phyloP scores from a whole-genome alignment of 345 rosid genomes.

The Erucastrum elatum region DNA sequence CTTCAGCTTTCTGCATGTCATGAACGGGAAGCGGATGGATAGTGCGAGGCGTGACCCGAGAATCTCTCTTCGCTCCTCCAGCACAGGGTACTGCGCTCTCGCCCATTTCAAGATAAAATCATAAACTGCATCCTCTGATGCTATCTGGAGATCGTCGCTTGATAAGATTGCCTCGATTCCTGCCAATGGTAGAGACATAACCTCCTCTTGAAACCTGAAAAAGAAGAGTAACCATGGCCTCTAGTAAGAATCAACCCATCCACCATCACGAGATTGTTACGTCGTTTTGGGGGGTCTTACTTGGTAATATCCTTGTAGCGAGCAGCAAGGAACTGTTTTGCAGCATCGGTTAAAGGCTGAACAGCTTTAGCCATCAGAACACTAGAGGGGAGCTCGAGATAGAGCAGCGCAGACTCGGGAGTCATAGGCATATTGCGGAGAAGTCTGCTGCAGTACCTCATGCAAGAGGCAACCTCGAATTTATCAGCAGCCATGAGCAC shows the following conservation, averaged over 20 bases:
- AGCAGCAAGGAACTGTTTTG: conserved; percentile 15
- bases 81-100: conserved; percentile 54
- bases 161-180: conserved; percentile 38
- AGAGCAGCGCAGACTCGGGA: neutral
- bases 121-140: conserved; percentile 96
- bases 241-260: neutral
- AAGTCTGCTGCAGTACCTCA: neutral
- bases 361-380: neutral
- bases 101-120: conserved; percentile 96
- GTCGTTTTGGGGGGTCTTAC: conserved; percentile 46
- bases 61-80: conserved; percentile 78
- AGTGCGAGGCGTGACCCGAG: conserved; percentile 78
- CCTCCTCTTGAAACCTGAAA: conserved; percentile 81
- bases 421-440: neutral
- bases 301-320: conserved; percentile 86
- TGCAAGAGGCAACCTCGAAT: neutral
- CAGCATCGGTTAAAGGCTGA: neutral
- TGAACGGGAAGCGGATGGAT: conserved; percentile 84
- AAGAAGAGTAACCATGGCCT: neutral
- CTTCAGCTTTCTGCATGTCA: conserved; percentile 94
- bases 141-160: conserved; percentile 90
- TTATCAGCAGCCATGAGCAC: conserved; percentile 1
- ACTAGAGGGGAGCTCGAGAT: neutral
- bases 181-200: conserved; percentile 76
- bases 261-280: neutral